A percentile compares a stretch with the other conserved stretches of the same genome.
phyloP scores from a whole-genome alignment of 805 yeast species.

The Wickerhamomyces chaumierensis region DNA sequence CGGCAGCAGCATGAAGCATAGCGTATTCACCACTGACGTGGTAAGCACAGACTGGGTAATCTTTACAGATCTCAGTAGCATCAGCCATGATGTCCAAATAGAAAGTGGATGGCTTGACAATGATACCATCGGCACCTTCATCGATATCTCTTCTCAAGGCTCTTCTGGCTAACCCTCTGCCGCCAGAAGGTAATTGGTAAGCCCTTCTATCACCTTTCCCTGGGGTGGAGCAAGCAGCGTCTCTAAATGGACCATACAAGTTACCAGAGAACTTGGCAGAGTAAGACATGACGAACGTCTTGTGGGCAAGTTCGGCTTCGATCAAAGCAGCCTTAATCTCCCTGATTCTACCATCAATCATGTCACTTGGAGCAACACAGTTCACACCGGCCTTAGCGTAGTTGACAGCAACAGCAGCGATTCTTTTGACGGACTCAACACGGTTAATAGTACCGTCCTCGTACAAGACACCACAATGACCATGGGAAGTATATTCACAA shows the following conservation, averaged over 20 bases:
- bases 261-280: conserved; percentile 89
- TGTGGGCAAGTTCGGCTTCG: conserved; percentile 73
- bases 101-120: conserved; percentile 93
- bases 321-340: conserved; percentile 83
- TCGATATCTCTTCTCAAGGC: conserved; percentile 76
- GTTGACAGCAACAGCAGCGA: conserved; percentile 90
- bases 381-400: conserved; percentile 95
- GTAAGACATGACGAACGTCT: conserved; percentile 83
- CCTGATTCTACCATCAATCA: conserved; percentile 90
- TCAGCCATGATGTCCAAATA: conserved; percentile 86
- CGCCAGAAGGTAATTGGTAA: conserved; percentile 90
- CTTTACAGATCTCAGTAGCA: conserved; percentile 70
- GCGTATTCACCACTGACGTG: conserved; percentile 98
- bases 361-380: conserved; percentile 93
- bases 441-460: conserved; percentile 83
- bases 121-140: conserved; percentile 94
- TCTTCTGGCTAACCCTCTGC: conserved; percentile 86
- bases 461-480: conserved; percentile 90
- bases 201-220: conserved; percentile 83
- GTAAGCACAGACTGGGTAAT: conserved; percentile 87
- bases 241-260: conserved; percentile 94
- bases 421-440: conserved; percentile 60
- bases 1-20: conserved; percentile 97
- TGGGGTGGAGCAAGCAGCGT: conserved; percentile 91
- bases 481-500: conserved; percentile 94